These are phyloP conservation scores for Pezicula radicicola DNA, from an alignment of 2,329 filamentous ascomycete species.

Conservation along the genomic window DNA sequence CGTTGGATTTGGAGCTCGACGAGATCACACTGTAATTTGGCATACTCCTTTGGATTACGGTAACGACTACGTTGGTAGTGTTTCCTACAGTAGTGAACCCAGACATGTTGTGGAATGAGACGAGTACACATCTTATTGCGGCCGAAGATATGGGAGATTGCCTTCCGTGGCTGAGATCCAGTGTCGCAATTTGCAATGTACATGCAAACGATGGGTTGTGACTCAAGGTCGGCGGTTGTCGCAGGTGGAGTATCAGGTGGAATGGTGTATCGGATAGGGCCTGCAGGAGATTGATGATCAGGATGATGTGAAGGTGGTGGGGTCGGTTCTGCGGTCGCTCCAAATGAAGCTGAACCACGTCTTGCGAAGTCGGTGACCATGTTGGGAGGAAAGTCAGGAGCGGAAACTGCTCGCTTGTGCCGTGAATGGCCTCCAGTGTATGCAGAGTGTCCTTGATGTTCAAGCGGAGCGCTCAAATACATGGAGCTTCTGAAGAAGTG, in stretches of 20 bases:
- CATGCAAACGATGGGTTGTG: conserved; percentile 40
- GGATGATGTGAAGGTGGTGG: conserved; percentile 24
- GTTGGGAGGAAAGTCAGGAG: conserved; percentile 14
- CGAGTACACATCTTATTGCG: conserved; percentile 78
- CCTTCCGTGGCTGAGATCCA: conserved; percentile 63
- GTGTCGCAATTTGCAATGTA: conserved; percentile 57
- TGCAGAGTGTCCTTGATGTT: not conserved
- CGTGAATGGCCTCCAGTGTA: not conserved
- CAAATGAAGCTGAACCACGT: conserved; percentile 5
- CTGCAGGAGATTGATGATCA: conserved; percentile 17
- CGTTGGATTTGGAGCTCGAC: conserved; percentile 60
- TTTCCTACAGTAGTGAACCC: conserved; percentile 77
- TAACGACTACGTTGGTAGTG: conserved; percentile 78
- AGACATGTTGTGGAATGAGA: conserved; percentile 64
- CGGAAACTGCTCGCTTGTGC: conserved; percentile 13
- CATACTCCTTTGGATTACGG: conserved; percentile 59
- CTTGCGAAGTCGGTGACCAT: conserved; percentile 7
- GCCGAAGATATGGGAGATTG: conserved; percentile 78
- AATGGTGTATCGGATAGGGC: conserved; percentile 4
- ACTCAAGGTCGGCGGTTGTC: conserved; percentile 8
- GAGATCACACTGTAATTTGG: conserved; percentile 59
- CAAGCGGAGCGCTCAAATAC: conserved; percentile 5
- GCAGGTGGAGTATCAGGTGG: conserved; percentile 20
- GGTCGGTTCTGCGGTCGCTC: conserved; percentile 21
- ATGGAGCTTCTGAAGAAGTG: conserved; percentile 5